Evolutionary conservation across 2,329 filamentous ascomycete species (phyloP).

Genomic region (Ophiocordyceps camponoti-saundersi): DNA sequence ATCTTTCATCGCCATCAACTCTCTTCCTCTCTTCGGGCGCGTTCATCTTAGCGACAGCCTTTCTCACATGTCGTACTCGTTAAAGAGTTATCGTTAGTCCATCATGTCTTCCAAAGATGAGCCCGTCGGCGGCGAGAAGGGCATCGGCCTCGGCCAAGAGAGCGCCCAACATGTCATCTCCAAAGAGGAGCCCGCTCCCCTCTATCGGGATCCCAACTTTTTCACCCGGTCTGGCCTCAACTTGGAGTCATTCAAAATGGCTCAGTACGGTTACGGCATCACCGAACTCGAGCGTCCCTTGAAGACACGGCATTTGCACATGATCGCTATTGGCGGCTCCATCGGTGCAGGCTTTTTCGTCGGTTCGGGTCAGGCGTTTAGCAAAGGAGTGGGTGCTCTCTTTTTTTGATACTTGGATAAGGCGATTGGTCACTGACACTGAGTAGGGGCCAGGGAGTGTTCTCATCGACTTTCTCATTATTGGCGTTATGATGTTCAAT

Average conservation of each 20-base stretch:
- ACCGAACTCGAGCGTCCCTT: conserved; percentile 25
- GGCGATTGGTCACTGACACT: neutral
- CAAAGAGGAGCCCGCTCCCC: neutral
- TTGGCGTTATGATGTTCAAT: conserved; percentile 37
- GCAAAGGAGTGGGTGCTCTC: conserved; percentile 21
- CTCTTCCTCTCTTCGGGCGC: neutral
- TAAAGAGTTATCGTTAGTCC: neutral
- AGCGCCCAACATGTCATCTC: conserved; percentile 5
- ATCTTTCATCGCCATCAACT: neutral
- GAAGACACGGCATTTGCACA: conserved; percentile 38
- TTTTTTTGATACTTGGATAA: neutral
- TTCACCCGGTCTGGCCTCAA: conserved; percentile 21
- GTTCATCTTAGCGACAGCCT: neutral
- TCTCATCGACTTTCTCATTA: conserved; percentile 26
- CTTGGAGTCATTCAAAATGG: conserved; percentile 19
- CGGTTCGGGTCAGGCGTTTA: conserved; percentile 32
- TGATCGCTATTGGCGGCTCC: conserved; percentile 37
- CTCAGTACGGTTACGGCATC: conserved; percentile 14
- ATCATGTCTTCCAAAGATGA: conserved; percentile 7
- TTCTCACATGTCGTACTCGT: neutral
- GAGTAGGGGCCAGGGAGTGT: conserved; percentile 15
- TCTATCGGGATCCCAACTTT: conserved; percentile 10
- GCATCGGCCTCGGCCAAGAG: conserved; percentile 3
- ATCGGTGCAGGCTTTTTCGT: conserved; percentile 22
- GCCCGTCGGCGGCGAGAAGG: conserved; percentile 6